Evolutionary conservation across 768 basidiomycete genomes (phyloP), one percentile per base, ranked within the genome.

Genomic region (Boletus eberwhitei): DNA sequence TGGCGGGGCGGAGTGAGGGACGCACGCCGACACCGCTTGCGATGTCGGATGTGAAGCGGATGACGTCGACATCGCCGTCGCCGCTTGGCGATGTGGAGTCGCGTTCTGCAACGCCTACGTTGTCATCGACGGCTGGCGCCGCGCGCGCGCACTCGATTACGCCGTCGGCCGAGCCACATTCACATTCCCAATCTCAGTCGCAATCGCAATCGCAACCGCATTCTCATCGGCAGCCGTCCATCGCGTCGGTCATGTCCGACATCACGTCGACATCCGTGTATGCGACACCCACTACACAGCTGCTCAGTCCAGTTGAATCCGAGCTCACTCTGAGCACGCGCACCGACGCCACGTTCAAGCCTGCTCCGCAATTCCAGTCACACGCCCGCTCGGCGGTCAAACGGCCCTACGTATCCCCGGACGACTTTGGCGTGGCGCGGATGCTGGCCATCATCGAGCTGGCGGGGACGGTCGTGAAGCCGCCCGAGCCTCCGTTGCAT

Each of bases 371-470:
- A 8, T 16, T 42, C 0, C 59, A 36, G 37, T 8, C 54, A 0
- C 56, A 29, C 9, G 7, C 24, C 1, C 58, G 58, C 1, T 17
- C n/a, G 29, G 72, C 73, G 39, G 8, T 35, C 42, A 82, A 76
- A 57, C 79, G 72, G 42, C 75, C 78, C 34, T 67, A 81, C 40
- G 70, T 87, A 45, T 82, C 82, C n/a, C 80, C 78, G 57, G 85
- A 95, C 64, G 92, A 95, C 68, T 95, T 95, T 71, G 94, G 94
- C 2, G 75, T 96, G 24, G 73, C 82, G 8, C 79, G 85, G 48
- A 93, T 97, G 90, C 80, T 97, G 80, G 87, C 90, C 24, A 78
- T 95, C 40, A 93, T 97, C 52, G 87, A 93, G 69, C 79, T 80
- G 36, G 77, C 79, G 34, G 84, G 83, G 24, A 66, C 69, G 38